Conservation (phyloP, 768 basidiomycete genomes). For the Xanthoconium stramineum region DNA sequence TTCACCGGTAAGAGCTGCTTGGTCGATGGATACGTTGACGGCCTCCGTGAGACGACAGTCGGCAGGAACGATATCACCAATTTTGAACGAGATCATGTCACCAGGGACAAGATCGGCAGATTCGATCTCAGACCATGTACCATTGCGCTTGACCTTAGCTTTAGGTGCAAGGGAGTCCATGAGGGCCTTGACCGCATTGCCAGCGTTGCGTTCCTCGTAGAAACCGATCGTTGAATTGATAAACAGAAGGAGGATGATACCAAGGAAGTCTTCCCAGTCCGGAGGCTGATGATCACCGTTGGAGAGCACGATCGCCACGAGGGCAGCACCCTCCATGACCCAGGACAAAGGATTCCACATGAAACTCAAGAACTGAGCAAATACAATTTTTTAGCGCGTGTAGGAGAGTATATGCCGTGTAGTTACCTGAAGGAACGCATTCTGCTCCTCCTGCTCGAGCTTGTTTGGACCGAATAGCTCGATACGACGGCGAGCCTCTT, state of each 20-base stretch:
- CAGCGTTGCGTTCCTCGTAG: slow-evolving; percentile 96
- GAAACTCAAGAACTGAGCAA: slow-evolving; percentile 78
- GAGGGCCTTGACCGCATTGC: slow-evolving; percentile 98
- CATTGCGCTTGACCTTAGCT: slow-evolving; percentile 87
- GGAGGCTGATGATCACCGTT: slow-evolving; percentile 86
- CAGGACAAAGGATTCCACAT: slow-evolving; percentile 99
- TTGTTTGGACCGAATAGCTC: slow-evolving; percentile 97
- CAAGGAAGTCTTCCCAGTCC: slow-evolving; percentile 97
- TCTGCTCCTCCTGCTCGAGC: slow-evolving; percentile 87
- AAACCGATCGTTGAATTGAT: slow-evolving; percentile 98
- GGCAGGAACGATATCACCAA: slow-evolving; percentile 97
- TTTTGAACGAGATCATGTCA: slow-evolving; percentile 97
- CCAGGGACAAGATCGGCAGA: slow-evolving; percentile 88
- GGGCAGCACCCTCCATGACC: slow-evolving; percentile 98
- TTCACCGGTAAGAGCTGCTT: slow-evolving; percentile 97
- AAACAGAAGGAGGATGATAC: slow-evolving; percentile 88
- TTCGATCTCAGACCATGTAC: slow-evolving; percentile 87
- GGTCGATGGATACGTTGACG: slow-evolving; percentile 97
- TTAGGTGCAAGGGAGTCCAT: slow-evolving; percentile 99
- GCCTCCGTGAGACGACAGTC: slow-evolving; percentile 97
- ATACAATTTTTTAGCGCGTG: neutral
- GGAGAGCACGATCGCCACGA: slow-evolving; percentile 93
- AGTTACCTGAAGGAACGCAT: slow-evolving; percentile 78
- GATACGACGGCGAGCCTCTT: slow-evolving; percentile 80
- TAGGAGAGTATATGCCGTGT: slow-evolving; percentile 6